phyloP scores from a whole-genome alignment of 75 land plant species.

The Cunninghamia lanceolata region DNA sequence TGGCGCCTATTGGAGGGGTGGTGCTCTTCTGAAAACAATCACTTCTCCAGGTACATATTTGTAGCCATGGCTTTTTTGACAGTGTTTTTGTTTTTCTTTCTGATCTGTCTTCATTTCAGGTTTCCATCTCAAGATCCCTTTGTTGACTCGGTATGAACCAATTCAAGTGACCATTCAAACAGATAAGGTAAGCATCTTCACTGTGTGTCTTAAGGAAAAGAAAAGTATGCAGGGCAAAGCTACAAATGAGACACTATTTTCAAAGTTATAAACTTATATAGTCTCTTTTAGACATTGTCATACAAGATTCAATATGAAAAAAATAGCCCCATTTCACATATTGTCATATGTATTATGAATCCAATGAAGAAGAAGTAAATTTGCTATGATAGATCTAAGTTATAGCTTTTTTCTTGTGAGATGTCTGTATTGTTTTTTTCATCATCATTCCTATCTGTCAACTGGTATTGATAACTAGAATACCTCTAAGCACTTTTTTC shows the following conservation, averaged over 20 bases:
- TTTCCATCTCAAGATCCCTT: conserved; percentile 81
- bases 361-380: background rate
- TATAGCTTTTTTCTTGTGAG: background rate
- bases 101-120: conserved; percentile 36
- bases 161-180: conserved; percentile 96
- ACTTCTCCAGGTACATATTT: conserved; percentile 72
- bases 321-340: background rate
- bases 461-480: background rate
- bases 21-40: conserved; percentile 83
- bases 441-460: background rate
- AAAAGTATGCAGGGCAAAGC: background rate
- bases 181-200: conserved; percentile 53
- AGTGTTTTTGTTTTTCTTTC: background rate
- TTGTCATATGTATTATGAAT: background rate
- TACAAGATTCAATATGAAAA: background rate
- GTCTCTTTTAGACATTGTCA: background rate
- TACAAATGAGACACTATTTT: background rate
- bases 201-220: background rate
- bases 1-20: conserved; percentile 94
- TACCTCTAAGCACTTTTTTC: background rate
- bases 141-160: conserved; percentile 67
- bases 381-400: background rate
- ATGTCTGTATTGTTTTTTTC: background rate
- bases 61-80: background rate
- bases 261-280: background rate